Evolutionary conservation across 345 rosid species (phyloP).

Genomic region (Bretschneidera sinensis): DNA sequence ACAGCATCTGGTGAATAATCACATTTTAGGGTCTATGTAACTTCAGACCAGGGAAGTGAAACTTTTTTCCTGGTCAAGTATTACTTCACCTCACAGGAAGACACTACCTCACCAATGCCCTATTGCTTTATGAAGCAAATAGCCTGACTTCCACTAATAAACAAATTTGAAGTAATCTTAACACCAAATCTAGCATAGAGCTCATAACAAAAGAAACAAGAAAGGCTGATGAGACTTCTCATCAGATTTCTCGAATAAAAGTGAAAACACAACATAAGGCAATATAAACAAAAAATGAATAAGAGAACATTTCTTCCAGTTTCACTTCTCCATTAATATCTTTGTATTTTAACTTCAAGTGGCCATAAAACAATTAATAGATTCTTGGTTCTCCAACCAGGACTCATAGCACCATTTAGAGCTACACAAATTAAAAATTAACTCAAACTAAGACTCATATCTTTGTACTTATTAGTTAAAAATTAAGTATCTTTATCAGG

Average conservation of each 20-base stretch:
- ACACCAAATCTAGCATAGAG: background rate
- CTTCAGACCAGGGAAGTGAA: background rate
- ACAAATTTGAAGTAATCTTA: background rate
- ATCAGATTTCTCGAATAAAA: no score
- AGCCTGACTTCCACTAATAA: background rate
- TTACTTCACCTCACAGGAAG: background rate
- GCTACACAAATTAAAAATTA: no score
- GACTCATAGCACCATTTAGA: no score
- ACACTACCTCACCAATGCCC: no score
- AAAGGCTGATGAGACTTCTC: background rate
- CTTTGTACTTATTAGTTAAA: no score
- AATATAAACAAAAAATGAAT: no score
- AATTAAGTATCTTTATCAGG: no score
- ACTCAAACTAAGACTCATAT: no score
- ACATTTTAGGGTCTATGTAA: background rate
- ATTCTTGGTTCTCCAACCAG: background rate
- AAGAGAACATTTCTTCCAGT: background rate
- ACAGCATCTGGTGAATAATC: background rate
- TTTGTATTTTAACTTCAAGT: no score
- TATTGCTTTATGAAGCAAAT: background rate
- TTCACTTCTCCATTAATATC: background rate
- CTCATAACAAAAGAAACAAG: background rate
- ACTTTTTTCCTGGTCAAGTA: background rate
- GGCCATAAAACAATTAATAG: background rate
- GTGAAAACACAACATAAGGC: no score